Percentiles rank a stretch among this genome's conserved stretches.
phyloP scores from a whole-genome alignment of 148 eudicot genomes.

The Persicaria maculosa region DNA sequence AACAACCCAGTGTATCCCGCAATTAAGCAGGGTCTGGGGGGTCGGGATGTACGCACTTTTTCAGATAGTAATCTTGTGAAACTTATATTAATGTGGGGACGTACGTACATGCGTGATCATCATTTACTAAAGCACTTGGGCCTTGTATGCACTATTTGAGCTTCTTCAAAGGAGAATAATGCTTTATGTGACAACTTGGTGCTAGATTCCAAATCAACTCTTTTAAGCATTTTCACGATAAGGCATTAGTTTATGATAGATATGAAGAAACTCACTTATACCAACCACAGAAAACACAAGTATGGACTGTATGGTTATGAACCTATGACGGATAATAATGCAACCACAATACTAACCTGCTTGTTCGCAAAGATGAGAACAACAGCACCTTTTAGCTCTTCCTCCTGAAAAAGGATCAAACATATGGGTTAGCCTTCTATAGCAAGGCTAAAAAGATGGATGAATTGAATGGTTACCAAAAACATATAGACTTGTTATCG shows the following conservation, averaged over 20 bases:
- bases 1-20: too few species aligned
- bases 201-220: not conserved
- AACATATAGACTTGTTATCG: not conserved
- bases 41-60: too few species aligned
- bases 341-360: conserved; percentile 43
- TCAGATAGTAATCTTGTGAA: too few species aligned
- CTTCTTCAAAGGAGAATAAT: not conserved
- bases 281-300: not conserved
- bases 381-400: conserved; percentile 91
- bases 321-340: not conserved
- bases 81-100: too few species aligned
- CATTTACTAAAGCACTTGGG: too few species aligned
- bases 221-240: not conserved
- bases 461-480: not conserved
- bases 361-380: conserved; percentile 89
- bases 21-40: too few species aligned
- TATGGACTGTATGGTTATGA: not conserved
- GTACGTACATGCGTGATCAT: too few species aligned
- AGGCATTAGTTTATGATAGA: not conserved
- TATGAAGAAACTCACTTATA: not conserved
- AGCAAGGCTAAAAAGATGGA: too few species aligned
- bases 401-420: conserved; percentile 55
- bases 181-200: not conserved
- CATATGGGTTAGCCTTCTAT: not conserved
- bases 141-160: too few species aligned